Percentiles rank a stretch among this genome's conserved stretches.
phyloP scores from a whole-genome alignment of 169 alveolate species.

The Plasmodium knowlesi region DNA sequence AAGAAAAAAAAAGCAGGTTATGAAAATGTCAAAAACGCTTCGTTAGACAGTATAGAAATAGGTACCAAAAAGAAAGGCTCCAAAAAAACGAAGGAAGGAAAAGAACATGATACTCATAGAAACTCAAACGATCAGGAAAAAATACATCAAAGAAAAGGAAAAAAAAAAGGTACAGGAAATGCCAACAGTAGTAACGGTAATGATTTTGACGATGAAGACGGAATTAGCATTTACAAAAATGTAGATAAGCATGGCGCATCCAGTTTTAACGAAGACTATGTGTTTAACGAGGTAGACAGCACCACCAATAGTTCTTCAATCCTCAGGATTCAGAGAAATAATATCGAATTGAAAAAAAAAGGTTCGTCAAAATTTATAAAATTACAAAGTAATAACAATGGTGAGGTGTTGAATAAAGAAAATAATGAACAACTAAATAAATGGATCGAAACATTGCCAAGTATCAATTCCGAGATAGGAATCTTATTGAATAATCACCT shows the following conservation, averaged over 20 bases:
- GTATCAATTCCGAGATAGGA: constrained; percentile 12
- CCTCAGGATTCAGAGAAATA: constrained; percentile 18
- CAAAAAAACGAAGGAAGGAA: constrained; percentile 22
- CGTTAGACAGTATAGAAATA: neutral
- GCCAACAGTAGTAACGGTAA: neutral
- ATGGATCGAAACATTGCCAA: constrained; percentile 51
- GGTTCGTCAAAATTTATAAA: constrained; percentile 32
- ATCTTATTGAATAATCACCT: constrained; percentile 34
- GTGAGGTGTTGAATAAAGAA: constrained; percentile 8
- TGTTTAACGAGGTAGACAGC: constrained; percentile 6
- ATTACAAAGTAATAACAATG: constrained; percentile 23
- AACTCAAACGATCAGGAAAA: constrained; percentile 7
- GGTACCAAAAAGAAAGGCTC: constrained; percentile 7
- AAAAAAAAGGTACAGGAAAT: neutral
- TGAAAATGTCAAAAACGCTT: neutral
- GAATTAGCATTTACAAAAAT: constrained; percentile 1
- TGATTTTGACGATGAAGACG: constrained; percentile 7
- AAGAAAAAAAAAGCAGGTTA: constrained; percentile 6
- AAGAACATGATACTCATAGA: neutral
- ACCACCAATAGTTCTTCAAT: constrained; percentile 60
- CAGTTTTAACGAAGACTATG: neutral
- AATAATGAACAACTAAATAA: constrained; percentile 27
- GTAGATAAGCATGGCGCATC: neutral
- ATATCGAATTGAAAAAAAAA: constrained; percentile 60
- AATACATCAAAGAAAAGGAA: neutral